Conservation (phyloP, 176 grass and related monocot genomes). For the Miscanthus lutarioriparius region DNA sequence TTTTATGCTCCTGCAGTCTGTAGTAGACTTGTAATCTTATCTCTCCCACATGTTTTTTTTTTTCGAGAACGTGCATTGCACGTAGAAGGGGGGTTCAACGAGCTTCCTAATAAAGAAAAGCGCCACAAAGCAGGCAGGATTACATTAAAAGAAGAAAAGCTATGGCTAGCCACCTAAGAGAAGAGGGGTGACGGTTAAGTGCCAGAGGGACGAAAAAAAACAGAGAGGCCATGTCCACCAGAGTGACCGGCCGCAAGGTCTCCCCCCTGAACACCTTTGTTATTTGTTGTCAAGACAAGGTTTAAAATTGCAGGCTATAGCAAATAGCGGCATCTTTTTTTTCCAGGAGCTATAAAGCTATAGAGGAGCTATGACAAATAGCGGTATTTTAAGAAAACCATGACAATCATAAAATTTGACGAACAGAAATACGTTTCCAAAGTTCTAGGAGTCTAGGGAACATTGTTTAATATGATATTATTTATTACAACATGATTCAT, state of each 20-base stretch:
- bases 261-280: not conserved
- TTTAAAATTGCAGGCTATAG: too few relatives aligned
- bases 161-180: not conserved
- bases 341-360: not conserved
- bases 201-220: not conserved
- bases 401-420: not conserved
- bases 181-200: not conserved
- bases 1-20: constrained; percentile 18
- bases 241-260: not conserved
- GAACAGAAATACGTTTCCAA: not conserved
- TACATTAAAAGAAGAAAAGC: not conserved
- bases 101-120: not conserved
- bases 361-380: too few relatives aligned
- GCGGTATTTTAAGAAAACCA: too few relatives aligned
- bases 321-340: too few relatives aligned
- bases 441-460: too few relatives aligned
- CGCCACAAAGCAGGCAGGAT: not conserved
- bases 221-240: not conserved
- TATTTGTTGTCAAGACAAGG: too few relatives aligned
- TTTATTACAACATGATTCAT: too few relatives aligned
- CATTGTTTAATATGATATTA: too few relatives aligned
- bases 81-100: not conserved
- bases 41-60: not conserved
- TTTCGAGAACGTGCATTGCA: not conserved
- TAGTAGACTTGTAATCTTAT: constrained; percentile 23